Conservation (phyloP, 2,329 filamentous ascomycete species). For the Verticillium tricorpus region DNA sequence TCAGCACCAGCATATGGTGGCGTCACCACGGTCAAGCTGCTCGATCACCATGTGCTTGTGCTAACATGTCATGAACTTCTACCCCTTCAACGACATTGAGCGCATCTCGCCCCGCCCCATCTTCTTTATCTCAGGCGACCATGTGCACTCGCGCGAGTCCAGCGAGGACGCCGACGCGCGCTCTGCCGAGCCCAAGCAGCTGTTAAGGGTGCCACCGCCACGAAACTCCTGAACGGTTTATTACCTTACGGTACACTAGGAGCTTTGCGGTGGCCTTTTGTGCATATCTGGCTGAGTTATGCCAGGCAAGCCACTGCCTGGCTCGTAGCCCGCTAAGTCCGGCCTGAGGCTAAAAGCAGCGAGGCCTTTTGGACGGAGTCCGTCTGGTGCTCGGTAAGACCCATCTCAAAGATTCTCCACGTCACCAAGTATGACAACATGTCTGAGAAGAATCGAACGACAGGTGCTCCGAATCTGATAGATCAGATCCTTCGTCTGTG, state of each 20-base stretch:
- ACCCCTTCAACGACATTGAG: constrained; percentile 23
- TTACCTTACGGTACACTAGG: not conserved
- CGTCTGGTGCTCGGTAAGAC: no score
- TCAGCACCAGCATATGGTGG: no score
- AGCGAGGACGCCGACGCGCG: constrained; percentile 19
- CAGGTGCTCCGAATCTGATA: not conserved
- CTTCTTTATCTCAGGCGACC: constrained; percentile 20
- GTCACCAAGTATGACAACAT: not conserved
- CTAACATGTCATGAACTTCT: constrained; percentile 21
- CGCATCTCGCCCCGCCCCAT: constrained; percentile 22
- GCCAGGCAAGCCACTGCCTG: not conserved
- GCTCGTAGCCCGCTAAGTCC: not conserved
- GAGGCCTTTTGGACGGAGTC: no score
- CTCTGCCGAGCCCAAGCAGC: constrained; percentile 29
- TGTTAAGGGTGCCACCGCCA: constrained; percentile 20
- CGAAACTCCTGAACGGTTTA: not conserved
- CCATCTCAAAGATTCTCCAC: not conserved
- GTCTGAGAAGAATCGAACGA: not conserved
- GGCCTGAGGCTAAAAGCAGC: no score
- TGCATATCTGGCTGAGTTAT: not conserved
- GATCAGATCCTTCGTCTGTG: not conserved
- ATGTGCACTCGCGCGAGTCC: constrained; percentile 22
- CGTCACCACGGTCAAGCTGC: no score
- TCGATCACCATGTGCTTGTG: no score
- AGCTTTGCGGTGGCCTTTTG: not conserved